Evolutionary conservation across 2,329 filamentous ascomycete genomes (phyloP).

Genomic region (Ophiobolus disseminans): DNA sequence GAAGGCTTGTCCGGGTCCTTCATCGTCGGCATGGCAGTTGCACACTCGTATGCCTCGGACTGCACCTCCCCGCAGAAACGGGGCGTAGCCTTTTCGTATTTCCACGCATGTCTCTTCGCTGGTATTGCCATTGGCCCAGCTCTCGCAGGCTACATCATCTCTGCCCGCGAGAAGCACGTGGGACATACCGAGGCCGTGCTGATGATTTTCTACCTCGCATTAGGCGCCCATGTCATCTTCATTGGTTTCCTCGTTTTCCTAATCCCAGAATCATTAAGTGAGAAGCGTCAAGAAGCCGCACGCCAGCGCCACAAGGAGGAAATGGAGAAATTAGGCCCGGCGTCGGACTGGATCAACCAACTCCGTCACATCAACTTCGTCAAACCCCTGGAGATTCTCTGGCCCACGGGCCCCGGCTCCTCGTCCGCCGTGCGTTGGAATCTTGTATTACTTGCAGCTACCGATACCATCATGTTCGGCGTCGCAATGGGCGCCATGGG

Average conservation of each 20-base stretch:
- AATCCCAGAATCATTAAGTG: slow-evolving; percentile 84
- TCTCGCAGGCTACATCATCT: slow-evolving; percentile 79
- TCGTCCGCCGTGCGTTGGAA: slow-evolving; percentile 73
- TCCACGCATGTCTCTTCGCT: slow-evolving; percentile 86
- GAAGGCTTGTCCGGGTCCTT: slow-evolving; percentile 91
- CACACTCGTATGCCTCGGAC: slow-evolving; percentile 87
- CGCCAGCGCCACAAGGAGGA: slow-evolving; percentile 68
- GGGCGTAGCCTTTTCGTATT: slow-evolving; percentile 84
- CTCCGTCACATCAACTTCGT: slow-evolving; percentile 68
- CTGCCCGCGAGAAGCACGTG: slow-evolving; percentile 49
- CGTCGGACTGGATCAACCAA: slow-evolving; percentile 54
- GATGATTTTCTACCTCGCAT: slow-evolving; percentile 82
- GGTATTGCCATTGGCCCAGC: slow-evolving; percentile 90
- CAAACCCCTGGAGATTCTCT: slow-evolving; percentile 77
- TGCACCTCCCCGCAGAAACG: slow-evolving; percentile 82
- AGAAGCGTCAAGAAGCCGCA: slow-evolving; percentile 72
- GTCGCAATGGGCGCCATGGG: slow-evolving; percentile 80
- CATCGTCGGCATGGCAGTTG: slow-evolving; percentile 78
- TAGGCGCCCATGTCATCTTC: slow-evolving; percentile 76
- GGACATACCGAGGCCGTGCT: slow-evolving; percentile 73
- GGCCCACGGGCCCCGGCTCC: slow-evolving; percentile 71
- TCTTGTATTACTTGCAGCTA: slow-evolving; percentile 77
- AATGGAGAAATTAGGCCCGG: slow-evolving; percentile 41
- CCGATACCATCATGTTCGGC: slow-evolving; percentile 83
- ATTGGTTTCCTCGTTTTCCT: slow-evolving; percentile 73